A percentile compares a stretch with the other conserved stretches of the same genome.
Conservation (phyloP, 2,329 filamentous ascomycete genomes). For the Monilinia fructigena region DNA sequence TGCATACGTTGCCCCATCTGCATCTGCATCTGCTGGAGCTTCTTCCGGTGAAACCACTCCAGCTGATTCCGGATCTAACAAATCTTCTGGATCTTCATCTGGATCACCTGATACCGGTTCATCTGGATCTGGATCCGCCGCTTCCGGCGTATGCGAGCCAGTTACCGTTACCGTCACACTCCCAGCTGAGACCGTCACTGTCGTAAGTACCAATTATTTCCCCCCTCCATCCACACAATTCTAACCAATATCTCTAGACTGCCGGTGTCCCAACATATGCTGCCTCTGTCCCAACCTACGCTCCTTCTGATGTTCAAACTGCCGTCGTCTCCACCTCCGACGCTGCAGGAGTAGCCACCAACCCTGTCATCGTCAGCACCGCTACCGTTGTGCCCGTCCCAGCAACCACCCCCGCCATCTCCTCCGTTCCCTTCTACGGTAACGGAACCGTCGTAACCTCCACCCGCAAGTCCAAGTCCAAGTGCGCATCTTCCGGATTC, state of each 20-base stretch:
- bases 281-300: conserved; percentile 5
- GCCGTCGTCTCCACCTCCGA: conserved; percentile 11
- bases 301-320: conserved; percentile 13
- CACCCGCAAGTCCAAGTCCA: conserved; percentile 33
- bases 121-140: conserved; percentile 8
- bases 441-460: conserved; percentile 30
- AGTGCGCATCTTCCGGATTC: conserved; percentile 34
- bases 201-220: conserved; percentile 30
- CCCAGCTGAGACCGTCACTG: conserved; percentile 35
- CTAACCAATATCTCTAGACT: conserved; percentile 24
- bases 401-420: conserved; percentile 29
- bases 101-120: neutral
- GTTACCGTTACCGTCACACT: conserved; percentile 35
- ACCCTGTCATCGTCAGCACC: conserved; percentile 30
- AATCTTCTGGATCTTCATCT: neutral
- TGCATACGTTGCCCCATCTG: neutral
- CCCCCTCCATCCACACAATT: neutral
- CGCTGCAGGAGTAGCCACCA: neutral
- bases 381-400: conserved; percentile 35
- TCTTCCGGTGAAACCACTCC: neutral
- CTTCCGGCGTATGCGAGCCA: conserved; percentile 24
- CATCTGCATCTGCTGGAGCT: conserved; percentile 16
- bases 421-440: conserved; percentile 18
- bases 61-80: neutral
- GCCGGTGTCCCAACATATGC: conserved; percentile 19